Conservation (phyloP, 164 flowering plant genomes). For the Magnolia sinica region DNA sequence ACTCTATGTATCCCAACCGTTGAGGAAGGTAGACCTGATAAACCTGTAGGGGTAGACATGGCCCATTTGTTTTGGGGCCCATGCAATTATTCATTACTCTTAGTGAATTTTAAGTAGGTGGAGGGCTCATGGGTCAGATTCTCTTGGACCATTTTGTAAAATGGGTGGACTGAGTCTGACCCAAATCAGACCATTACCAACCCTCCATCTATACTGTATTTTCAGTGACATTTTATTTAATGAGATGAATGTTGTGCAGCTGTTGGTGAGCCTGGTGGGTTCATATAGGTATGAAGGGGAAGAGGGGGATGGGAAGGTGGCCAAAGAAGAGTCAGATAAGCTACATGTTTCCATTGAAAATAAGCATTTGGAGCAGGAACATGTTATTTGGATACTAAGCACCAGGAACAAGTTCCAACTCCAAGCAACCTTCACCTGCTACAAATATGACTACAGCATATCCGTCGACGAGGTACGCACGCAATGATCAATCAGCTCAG, state of each 20-base stretch:
- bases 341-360: constrained; percentile 47
- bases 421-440: constrained; percentile 51
- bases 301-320: constrained; percentile 38
- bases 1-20: constrained; percentile 17
- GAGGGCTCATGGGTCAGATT: no score
- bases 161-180: no score
- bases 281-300: constrained; percentile 67
- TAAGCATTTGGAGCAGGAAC: constrained; percentile 47
- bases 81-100: no score
- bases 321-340: constrained; percentile 44
- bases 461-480: constrained; percentile 50
- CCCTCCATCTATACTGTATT: no score
- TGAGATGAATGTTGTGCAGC: constrained; percentile 29
- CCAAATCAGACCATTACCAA: no score
- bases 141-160: no score
- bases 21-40: not conserved
- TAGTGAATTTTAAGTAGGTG: no score
- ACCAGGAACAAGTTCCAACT: constrained; percentile 70
- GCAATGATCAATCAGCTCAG: no score
- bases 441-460: constrained; percentile 42
- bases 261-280: constrained; percentile 58
- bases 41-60: not conserved
- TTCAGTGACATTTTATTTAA: no score
- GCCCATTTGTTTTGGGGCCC: no score
- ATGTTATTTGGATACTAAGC: constrained; percentile 48